These are phyloP conservation scores for Pythium monospermum DNA, from an alignment of 352 stramenopile species.

Conservation along the genomic window DNA sequence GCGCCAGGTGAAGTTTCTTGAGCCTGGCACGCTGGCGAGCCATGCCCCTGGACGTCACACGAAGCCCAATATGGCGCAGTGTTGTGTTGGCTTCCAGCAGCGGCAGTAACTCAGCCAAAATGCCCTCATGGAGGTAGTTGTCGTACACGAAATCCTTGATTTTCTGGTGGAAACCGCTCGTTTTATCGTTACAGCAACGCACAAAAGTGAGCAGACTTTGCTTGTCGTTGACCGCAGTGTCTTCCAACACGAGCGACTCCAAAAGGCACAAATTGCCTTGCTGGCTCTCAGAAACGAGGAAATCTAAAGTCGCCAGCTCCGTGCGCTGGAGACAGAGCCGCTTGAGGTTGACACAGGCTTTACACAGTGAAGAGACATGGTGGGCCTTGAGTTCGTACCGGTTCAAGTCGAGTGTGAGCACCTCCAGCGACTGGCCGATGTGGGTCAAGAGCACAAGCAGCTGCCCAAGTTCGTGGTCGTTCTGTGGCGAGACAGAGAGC, in stretches of 20 bases:
- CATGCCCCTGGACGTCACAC: constrained; percentile 14
- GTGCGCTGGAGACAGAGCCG: constrained; percentile 14
- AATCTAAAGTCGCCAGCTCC: constrained; percentile 6
- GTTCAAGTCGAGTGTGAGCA: constrained; percentile 1
- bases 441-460: constrained; percentile 8
- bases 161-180: neutral
- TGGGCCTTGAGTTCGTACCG: constrained; percentile 8
- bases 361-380: constrained; percentile 6
- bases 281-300: neutral
- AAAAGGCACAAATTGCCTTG: neutral
- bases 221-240: constrained; percentile 10
- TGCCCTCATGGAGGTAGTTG: constrained; percentile 18
- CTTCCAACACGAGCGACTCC: constrained; percentile 14
- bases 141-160: constrained; percentile 20
- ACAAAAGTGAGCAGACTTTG: constrained; percentile 8
- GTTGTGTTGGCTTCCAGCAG: constrained; percentile 12
- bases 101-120: constrained; percentile 10
- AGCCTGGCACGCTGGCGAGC: constrained; percentile 5
- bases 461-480: constrained; percentile 9
- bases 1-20: constrained; percentile 12
- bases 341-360: neutral
- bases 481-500: constrained; percentile 5
- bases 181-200: neutral
- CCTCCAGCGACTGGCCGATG: neutral
- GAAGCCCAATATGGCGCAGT: constrained; percentile 15